Conservation (phyloP, 2,329 filamentous ascomycete species). For the Emmonsia crescens region DNA sequence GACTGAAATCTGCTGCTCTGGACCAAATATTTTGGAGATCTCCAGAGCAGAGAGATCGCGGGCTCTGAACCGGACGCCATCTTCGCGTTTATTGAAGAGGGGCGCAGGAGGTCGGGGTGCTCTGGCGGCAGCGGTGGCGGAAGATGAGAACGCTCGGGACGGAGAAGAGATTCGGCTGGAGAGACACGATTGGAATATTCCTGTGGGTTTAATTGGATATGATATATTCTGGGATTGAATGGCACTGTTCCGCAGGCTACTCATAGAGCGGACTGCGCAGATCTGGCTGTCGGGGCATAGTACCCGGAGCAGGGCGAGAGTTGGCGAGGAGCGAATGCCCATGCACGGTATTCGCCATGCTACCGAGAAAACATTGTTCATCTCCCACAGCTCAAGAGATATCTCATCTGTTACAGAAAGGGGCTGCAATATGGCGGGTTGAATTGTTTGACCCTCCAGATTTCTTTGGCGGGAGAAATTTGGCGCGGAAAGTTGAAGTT, state of each 20-base stretch:
- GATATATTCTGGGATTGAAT: background rate
- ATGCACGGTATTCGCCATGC: constrained; percentile 33
- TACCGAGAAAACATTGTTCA: constrained; percentile 34
- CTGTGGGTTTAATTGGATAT: background rate
- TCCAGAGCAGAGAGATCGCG: constrained; percentile 20
- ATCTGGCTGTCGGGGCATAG: constrained; percentile 5
- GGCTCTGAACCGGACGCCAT: constrained; percentile 20
- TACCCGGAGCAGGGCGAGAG: constrained; percentile 1
- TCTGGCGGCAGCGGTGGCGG: background rate
- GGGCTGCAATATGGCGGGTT: background rate
- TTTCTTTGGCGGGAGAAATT: constrained; percentile 1
- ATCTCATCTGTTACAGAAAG: background rate
- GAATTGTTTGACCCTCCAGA: background rate
- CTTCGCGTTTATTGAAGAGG: constrained; percentile 14
- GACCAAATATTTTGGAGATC: constrained; percentile 24
- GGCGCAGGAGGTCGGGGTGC: constrained; percentile 1
- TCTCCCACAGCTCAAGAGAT: constrained; percentile 12
- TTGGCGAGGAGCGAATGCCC: constrained; percentile 22
- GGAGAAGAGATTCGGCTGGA: background rate
- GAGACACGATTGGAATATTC: background rate
- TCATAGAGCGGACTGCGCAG: background rate
- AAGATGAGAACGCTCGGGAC: background rate
- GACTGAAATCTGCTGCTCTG: constrained; percentile 18
- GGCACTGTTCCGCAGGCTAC: background rate
- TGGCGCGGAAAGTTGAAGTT: background rate